Evolutionary conservation across 1,284 basidiomycete genomes (phyloP), one percentile per base, ranked within the genome.

Genomic region (Apiotrichum sp.): DNA sequence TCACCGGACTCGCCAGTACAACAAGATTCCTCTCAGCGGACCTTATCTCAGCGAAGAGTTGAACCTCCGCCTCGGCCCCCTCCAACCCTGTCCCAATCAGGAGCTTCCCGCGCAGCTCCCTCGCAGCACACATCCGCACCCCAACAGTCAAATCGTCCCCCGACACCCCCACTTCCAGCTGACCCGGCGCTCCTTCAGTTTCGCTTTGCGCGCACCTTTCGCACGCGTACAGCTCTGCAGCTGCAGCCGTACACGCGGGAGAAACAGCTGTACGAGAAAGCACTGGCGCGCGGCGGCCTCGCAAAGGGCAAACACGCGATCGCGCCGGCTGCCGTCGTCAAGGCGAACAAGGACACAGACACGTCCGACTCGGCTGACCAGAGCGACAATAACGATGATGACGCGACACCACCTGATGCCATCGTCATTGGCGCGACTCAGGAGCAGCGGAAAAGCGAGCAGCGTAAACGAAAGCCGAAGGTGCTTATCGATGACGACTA

Each of bases 161-260:
- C 22, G 22, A 22, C 40, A 5, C 36, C 34, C 16, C 35, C 47
- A 29, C 14, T 11, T 6, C 59, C 64, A 2, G 54, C 55, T 8
- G 69, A 71, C 58, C 65, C 69, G 0, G 67, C 62, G 0, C 62
- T 77, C 11, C 59, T 68, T 13, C 66, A 65, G 41, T 77, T 75
- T 46, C 69, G 72, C 3, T 68, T 65, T 3, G 66, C 65, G 4
- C 62, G 75, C 7, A 74, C 73, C 1, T 75, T 77, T 46, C 69
- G 75, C 4, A 73, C 69, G 0, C 65, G 75, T n/a, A 77, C 75
- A 0, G 67, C 69, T 2, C 62, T 77, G 1, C 75, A 77, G 50
- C 66, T 77, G 0, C 73, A 75, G 44, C 75, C 75, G 0, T 77
- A 77, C 58, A 75, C 74, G 2, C 65, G 66, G 47, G 75, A 77